Percentiles rank a stretch among this genome's conserved stretches.
Evolutionary conservation across 345 rosid species (phyloP).

Genomic region (Eucalyptus erythrocorys): DNA sequence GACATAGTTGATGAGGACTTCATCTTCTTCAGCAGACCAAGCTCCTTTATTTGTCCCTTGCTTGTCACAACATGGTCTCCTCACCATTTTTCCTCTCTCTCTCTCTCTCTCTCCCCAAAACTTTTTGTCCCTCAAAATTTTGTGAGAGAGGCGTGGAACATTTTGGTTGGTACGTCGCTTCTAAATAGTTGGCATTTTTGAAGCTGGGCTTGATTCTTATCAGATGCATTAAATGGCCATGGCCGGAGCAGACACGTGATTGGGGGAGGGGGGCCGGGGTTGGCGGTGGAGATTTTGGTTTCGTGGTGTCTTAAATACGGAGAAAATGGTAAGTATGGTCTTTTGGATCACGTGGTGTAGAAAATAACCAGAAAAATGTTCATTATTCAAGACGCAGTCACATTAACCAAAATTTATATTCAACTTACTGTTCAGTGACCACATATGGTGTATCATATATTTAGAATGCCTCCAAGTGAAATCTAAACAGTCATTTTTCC

Average conservation of each 20-base stretch:
- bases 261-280: not conserved
- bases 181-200: not conserved
- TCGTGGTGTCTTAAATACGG: not conserved
- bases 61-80: not conserved
- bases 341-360: not conserved
- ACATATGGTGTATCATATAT: not conserved
- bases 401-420: not conserved
- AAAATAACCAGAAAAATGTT: not conserved
- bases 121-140: not conserved
- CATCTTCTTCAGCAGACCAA: slow-evolving; percentile 5
- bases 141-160: not conserved
- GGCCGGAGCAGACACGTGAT: not conserved
- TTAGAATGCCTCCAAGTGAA: not conserved
- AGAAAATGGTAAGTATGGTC: not conserved
- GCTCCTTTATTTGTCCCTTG: not conserved
- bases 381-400: not conserved
- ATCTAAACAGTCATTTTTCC: not conserved
- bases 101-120: not conserved
- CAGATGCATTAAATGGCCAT: not conserved
- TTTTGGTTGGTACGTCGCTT: not conserved
- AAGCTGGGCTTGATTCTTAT: not conserved
- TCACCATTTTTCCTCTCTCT: not conserved
- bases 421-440: not conserved
- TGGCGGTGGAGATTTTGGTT: not conserved
- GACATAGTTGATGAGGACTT: not conserved